Conservation (phyloP, 179 eudicot species). For the Spinacia oleracea region DNA sequence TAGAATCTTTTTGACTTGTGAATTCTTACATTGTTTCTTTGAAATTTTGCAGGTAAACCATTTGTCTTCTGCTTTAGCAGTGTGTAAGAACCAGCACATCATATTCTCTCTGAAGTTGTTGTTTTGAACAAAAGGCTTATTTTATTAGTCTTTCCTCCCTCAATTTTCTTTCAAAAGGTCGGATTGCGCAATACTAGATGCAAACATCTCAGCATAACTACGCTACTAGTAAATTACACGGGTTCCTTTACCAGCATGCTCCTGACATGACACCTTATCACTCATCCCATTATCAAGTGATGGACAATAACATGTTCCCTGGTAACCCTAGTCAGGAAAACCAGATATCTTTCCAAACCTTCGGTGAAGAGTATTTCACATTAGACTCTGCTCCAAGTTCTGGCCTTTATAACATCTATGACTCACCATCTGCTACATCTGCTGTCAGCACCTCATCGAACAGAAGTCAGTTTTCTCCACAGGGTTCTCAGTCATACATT, state of each 20-base stretch:
- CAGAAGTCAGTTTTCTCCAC: constrained; percentile 59
- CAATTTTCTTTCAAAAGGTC: not conserved
- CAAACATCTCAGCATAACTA: constrained; percentile 50
- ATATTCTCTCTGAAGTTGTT: not conserved
- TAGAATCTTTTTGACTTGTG: not conserved
- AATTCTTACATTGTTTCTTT: constrained; percentile 8
- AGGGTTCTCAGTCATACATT: constrained; percentile 51
- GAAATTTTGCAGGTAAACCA: constrained; percentile 23
- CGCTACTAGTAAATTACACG: constrained; percentile 30
- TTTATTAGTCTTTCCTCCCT: not conserved
- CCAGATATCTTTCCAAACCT: constrained; percentile 46
- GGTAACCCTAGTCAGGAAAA: constrained; percentile 36
- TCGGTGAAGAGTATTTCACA: constrained; percentile 47
- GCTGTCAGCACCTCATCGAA: constrained; percentile 55
- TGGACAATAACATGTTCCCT: constrained; percentile 33
- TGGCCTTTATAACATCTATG: constrained; percentile 32
- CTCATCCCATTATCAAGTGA: constrained; percentile 37
- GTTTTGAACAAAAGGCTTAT: not conserved
- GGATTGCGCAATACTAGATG: constrained; percentile 26
- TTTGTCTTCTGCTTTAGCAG: not conserved
- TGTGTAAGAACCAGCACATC: not conserved
- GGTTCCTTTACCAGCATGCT: constrained; percentile 40
- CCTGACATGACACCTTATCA: constrained; percentile 43
- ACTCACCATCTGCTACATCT: constrained; percentile 56
- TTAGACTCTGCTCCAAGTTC: constrained; percentile 57